Conservation (phyloP, 441 rosid species). For the Pelargonium citronellum region DNA sequence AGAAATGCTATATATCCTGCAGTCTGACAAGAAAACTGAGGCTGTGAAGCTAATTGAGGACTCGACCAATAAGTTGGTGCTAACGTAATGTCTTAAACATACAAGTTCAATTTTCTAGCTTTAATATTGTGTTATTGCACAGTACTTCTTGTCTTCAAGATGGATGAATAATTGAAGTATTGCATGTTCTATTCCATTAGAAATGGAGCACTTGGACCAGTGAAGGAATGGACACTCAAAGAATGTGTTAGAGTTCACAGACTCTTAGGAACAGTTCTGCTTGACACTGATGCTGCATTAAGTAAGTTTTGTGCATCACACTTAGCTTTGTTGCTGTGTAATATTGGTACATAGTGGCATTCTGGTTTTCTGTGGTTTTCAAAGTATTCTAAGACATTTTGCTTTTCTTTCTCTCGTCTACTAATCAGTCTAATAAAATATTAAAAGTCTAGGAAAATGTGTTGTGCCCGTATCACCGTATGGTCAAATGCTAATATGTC, state of each 20-base stretch:
- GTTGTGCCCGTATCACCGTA: no score
- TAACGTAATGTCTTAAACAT: slow-evolving; percentile 37
- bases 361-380: no score
- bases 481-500: neutral
- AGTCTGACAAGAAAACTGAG: slow-evolving; percentile 62
- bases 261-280: slow-evolving; percentile 48
- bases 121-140: no score
- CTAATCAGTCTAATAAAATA: no score
- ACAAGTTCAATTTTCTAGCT: slow-evolving; percentile 8
- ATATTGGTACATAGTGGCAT: no score
- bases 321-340: neutral
- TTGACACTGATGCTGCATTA: slow-evolving; percentile 62
- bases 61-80: slow-evolving; percentile 47
- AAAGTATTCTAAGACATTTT: no score
- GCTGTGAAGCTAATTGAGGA: slow-evolving; percentile 85
- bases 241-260: slow-evolving; percentile 80
- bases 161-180: slow-evolving; percentile 6
- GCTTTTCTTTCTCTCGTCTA: no score
- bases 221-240: slow-evolving; percentile 75
- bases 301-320: slow-evolving; percentile 49
- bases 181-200: slow-evolving; percentile 27
- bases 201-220: slow-evolving; percentile 56
- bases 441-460: no score
- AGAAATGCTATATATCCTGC: slow-evolving; percentile 72
- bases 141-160: neutral